Conservation (phyloP, 345 rosid species). For the Raphanus sativus region DNA sequence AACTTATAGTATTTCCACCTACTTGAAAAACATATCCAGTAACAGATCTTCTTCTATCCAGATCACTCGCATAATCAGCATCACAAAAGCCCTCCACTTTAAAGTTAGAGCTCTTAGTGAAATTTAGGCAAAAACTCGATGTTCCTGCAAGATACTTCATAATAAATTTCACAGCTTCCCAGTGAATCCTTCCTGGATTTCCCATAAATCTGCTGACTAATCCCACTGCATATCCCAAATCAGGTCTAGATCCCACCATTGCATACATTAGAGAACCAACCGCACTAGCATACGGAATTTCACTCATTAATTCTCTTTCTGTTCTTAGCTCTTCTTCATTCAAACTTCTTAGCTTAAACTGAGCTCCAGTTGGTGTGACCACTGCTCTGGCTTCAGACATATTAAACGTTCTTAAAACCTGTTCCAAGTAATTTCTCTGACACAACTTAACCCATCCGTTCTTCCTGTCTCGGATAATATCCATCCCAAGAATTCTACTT, state of each 20-base stretch:
- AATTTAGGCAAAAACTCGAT: background rate
- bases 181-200: background rate
- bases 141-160: background rate
- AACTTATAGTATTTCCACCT: background rate
- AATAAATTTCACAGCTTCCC: background rate
- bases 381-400: background rate
- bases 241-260: background rate
- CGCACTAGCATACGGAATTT: background rate
- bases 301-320: background rate
- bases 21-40: background rate
- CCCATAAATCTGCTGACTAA: background rate
- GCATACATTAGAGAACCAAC: background rate
- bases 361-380: background rate
- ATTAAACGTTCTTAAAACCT: background rate
- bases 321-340: background rate
- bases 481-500: background rate
- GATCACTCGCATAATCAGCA: background rate
- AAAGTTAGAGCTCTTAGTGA: background rate
- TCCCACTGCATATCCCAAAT: background rate
- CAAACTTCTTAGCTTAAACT: background rate
- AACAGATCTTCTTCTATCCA: background rate
- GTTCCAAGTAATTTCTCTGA: background rate
- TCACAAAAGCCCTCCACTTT: background rate
- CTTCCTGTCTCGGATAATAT: background rate
- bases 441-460: background rate